Percentiles rank a stretch among this genome's conserved stretches.
phyloP scores from a whole-genome alignment of 2,329 filamentous ascomycete genomes.

The Beauveria australis region DNA sequence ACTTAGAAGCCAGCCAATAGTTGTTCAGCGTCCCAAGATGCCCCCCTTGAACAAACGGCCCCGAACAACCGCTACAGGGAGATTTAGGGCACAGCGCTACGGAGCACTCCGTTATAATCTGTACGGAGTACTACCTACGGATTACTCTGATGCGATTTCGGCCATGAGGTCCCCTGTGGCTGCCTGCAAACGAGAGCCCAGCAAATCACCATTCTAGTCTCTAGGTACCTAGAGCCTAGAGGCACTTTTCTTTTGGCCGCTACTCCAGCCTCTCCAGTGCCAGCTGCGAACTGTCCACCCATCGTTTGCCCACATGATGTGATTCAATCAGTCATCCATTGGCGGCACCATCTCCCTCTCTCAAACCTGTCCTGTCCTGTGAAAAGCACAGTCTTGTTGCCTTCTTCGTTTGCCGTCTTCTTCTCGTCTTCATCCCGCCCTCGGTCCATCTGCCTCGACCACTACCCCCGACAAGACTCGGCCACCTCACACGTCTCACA shows the following conservation, averaged over 20 bases:
- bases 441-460: neutral
- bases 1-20: neutral
- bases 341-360: neutral
- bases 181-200: neutral
- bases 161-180: neutral
- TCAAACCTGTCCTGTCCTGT: neutral
- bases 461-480: neutral
- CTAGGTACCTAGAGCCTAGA: no score
- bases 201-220: no score
- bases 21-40: neutral
- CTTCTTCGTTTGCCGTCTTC: neutral
- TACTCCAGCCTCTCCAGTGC: neutral
- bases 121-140: no score
- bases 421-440: neutral
- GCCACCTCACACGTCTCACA: neutral
- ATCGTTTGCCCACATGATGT: constrained; percentile 7
- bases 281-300: neutral
- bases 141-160: no score
- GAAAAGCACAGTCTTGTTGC: neutral
- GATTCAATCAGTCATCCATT: constrained; percentile 5
- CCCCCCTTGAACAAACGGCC: neutral
- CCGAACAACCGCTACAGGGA: neutral
- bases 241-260: no score
- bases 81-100: no score
- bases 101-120: no score